A percentile compares a stretch with the other conserved stretches of the same genome.
These are phyloP conservation scores for Kodamaea derodonti DNA, from an alignment of 1,139 yeast species.

Conservation along the genomic window DNA sequence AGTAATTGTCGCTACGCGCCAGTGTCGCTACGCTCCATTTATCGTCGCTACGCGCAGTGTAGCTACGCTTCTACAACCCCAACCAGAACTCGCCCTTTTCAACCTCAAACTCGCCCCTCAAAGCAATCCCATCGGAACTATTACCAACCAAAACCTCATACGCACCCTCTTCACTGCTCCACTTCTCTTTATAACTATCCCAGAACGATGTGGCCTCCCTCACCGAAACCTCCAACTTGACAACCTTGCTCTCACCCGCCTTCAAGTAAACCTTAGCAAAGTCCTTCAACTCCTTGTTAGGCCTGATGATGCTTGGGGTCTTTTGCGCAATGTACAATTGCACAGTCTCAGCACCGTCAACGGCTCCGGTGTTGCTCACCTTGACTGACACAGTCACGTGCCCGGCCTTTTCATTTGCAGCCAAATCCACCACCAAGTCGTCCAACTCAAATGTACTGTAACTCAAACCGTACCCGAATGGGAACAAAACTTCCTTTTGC, in stretches of 20 bases:
- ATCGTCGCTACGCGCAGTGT: too few species aligned
- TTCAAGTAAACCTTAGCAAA: slow-evolving; percentile 45
- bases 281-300: slow-evolving; percentile 55
- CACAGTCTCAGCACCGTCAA: slow-evolving; percentile 45
- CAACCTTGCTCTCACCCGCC: slow-evolving; percentile 38
- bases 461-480: slow-evolving; percentile 61
- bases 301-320: slow-evolving; percentile 43
- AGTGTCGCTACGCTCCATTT: too few species aligned
- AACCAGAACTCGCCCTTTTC: slow-evolving; percentile 9
- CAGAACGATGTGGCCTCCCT: slow-evolving; percentile 55
- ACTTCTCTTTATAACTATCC: slow-evolving; percentile 44
- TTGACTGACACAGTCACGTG: slow-evolving; percentile 22
- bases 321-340: slow-evolving; percentile 44
- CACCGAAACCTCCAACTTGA: slow-evolving; percentile 30
- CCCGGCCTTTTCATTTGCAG: neutral
- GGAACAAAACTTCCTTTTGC: slow-evolving; percentile 45
- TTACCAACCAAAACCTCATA: slow-evolving; percentile 49
- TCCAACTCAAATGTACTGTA: slow-evolving; percentile 42
- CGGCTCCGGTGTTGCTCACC: slow-evolving; percentile 40
- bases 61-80: slow-evolving; percentile 9
- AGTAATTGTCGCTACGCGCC: too few species aligned
- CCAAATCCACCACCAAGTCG: slow-evolving; percentile 3
- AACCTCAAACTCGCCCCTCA: slow-evolving; percentile 10
- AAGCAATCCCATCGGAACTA: slow-evolving; percentile 21
- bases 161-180: slow-evolving; percentile 51